Evolutionary conservation across 306 rosid genomes (phyloP).

Genomic region (Acacia confusa): DNA sequence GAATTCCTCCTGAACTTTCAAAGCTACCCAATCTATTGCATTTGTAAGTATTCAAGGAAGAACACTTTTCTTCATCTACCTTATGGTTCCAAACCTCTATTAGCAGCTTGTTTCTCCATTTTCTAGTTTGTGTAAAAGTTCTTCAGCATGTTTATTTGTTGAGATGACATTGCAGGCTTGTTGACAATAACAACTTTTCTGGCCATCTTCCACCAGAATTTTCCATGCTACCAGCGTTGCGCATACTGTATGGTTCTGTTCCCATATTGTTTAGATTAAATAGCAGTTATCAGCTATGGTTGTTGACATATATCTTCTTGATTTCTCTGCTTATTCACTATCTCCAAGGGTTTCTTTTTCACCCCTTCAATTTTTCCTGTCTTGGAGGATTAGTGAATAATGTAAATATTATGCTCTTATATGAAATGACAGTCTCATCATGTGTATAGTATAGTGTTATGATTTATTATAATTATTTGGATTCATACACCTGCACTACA

Average conservation of each 20-base stretch:
- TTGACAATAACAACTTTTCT: constrained; percentile 59
- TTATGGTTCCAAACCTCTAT: constrained; percentile 6
- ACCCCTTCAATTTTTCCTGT: neutral
- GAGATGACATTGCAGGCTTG: constrained; percentile 50
- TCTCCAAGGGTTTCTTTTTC: neutral
- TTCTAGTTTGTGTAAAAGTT: constrained; percentile 19
- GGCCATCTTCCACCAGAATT: constrained; percentile 60
- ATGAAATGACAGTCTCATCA: constrained; percentile 1
- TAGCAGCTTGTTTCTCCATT: neutral
- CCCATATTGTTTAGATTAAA: constrained; percentile 24
- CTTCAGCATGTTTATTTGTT: constrained; percentile 24
- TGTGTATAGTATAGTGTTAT: neutral
- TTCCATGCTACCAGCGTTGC: constrained; percentile 39
- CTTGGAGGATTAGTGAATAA: constrained; percentile 6
- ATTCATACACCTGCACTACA: neutral
- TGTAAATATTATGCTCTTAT: constrained; percentile 5
- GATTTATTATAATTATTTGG: neutral
- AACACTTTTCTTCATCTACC: constrained; percentile 16
- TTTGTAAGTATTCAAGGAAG: constrained; percentile 49
- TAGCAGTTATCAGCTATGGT: constrained; percentile 2
- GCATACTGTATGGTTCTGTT: constrained; percentile 50
- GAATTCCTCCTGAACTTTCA: constrained; percentile 54
- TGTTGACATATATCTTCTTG: constrained; percentile 19
- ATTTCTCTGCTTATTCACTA: neutral
- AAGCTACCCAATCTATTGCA: constrained; percentile 46